These are phyloP conservation scores for Dictyostelium firmibasis DNA, from an alignment of 78 protist genomes.

Conservation along the genomic window DNA sequence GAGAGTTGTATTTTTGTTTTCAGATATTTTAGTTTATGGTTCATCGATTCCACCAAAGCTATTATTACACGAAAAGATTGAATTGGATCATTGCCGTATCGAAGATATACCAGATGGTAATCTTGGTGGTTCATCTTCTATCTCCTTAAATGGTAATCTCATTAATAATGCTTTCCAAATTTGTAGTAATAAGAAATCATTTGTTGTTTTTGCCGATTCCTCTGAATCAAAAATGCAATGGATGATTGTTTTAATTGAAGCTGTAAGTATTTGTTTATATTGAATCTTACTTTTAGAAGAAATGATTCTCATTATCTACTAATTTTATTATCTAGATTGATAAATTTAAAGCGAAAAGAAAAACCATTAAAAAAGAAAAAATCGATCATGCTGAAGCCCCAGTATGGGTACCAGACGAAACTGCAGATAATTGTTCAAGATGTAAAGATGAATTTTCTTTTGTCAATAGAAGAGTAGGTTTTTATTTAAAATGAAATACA, in stretches of 20 bases:
- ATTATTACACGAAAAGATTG: conserved; percentile 53
- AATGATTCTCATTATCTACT: background rate
- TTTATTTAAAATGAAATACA: background rate
- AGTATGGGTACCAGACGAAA: conserved; percentile 75
- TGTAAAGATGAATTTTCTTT: conserved; percentile 44
- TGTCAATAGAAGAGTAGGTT: conserved; percentile 74
- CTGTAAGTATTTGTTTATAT: background rate
- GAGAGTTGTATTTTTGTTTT: conserved; percentile 63
- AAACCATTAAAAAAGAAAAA: conserved; percentile 36
- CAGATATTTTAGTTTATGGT: conserved; percentile 67
- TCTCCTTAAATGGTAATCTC: conserved; percentile 21
- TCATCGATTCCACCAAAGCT: conserved; percentile 56
- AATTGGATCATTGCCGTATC: conserved; percentile 60
- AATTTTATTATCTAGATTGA: conserved; percentile 3
- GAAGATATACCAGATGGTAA: conserved; percentile 79
- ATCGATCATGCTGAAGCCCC: conserved; percentile 50
- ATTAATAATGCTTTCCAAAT: conserved; percentile 69
- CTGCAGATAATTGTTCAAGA: conserved; percentile 1
- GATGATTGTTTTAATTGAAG: conserved; percentile 47
- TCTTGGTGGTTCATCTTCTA: conserved; percentile 37
- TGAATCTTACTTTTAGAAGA: too few species aligned
- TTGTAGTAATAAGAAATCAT: conserved; percentile 61
- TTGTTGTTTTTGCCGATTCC: conserved; percentile 64
- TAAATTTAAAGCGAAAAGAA: conserved; percentile 22
- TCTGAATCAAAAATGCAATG: conserved; percentile 54